Evolutionary conservation across 2,329 filamentous ascomycete genomes (phyloP), one percentile per base, ranked within the genome.

Genomic region (Aspergillus alliaceus): DNA sequence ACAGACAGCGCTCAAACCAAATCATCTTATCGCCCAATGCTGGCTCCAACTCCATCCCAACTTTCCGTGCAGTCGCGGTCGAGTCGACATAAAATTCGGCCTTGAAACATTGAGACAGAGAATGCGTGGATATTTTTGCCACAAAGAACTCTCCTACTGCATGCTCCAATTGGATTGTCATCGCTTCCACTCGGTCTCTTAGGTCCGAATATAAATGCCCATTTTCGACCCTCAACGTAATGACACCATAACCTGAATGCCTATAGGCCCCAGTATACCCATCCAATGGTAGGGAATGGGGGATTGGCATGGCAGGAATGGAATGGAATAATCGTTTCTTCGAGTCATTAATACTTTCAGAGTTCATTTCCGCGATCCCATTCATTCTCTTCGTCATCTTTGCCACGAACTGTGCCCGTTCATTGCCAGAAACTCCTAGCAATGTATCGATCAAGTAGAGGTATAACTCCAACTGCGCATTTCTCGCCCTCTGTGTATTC

Each of bases 61-160:
- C 18, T 15, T 40, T 59, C 18, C 12, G 34, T 15, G 39, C 58
- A 0, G 15, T 4, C 3, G 62, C 65, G 2, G 37, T 49, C 5
- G 35, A 18, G 32, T 59, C 49, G 9, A 67, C 42, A 8, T 59
- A 49, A 15, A 67, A 68, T 32, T 66, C 59, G 2, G 42, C 53
- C 42, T 31, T 24, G 8, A 51, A 25, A 18, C 22, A 51, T 14
- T 39, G 25, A 7, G 51, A 39, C 9, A 11, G 5, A 22, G 12
- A 20, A 8, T 7, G 14, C n/a, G n/a, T 56, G 35, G 12, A 47
- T 34, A 7, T 22, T 47, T 42, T 50, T 32, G 34, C 58, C 8
- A 66, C 40, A 15, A 67, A 67, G 39, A 60, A 67, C 8, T 67
- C 61, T 1, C 61, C 61, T 12, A 51, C 63, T 12, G 54, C 60